A percentile compares a stretch with the other conserved stretches of the same genome.
phyloP scores from a whole-genome alignment of 2,329 filamentous ascomycete genomes.

The Calonectria montana region DNA sequence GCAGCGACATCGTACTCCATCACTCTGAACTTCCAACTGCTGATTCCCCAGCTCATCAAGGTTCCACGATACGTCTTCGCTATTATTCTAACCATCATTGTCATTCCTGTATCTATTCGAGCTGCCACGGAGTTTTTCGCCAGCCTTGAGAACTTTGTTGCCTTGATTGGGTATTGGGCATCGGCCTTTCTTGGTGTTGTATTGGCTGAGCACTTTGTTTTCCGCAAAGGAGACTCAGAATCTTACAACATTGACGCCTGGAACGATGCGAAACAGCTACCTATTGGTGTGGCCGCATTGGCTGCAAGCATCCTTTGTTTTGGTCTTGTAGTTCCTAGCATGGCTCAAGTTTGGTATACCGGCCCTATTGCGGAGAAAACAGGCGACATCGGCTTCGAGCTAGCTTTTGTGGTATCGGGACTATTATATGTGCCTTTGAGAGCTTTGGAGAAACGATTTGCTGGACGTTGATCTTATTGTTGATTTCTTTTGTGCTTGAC shows the following conservation, averaged over 20 bases:
- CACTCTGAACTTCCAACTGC: conserved; percentile 51
- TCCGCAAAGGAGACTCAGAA: conserved; percentile 51
- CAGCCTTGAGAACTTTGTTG: conserved; percentile 55
- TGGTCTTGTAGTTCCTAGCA: conserved; percentile 62
- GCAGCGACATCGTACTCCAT: conserved; percentile 50
- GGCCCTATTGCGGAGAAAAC: conserved; percentile 65
- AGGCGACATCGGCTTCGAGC: conserved; percentile 70
- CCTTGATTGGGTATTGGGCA: conserved; percentile 57
- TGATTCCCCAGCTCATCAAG: conserved; percentile 44
- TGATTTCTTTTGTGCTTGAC: neutral
- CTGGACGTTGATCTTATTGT: conserved; percentile 2
- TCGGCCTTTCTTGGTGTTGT: conserved; percentile 53
- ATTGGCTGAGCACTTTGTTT: conserved; percentile 52
- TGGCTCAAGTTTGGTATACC: conserved; percentile 66
- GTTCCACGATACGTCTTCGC: conserved; percentile 54
- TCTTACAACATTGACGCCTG: conserved; percentile 54
- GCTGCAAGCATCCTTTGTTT: conserved; percentile 54
- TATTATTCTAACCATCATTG: conserved; percentile 49
- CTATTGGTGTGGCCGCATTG: conserved; percentile 53
- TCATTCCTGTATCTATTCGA: conserved; percentile 53
- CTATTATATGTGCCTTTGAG: conserved; percentile 53
- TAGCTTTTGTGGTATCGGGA: conserved; percentile 61
- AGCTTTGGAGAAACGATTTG: conserved; percentile 49
- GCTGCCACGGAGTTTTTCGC: conserved; percentile 52
- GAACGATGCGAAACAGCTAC: conserved; percentile 54